Conservation (phyloP, 2,329 filamentous ascomycete species). For the Aureobasidium sp. region DNA sequence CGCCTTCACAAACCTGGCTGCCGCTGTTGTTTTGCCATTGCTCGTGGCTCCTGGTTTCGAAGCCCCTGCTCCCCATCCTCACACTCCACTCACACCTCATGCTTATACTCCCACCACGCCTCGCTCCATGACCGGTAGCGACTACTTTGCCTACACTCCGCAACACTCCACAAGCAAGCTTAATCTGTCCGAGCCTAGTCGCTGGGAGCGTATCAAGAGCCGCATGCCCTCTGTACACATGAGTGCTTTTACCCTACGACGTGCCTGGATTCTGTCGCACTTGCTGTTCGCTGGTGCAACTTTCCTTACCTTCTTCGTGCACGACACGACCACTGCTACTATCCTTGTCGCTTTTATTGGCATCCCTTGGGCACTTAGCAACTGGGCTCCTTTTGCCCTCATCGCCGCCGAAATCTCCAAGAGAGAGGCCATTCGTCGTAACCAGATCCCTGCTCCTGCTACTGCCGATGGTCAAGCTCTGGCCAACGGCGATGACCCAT, state of each 20-base stretch:
- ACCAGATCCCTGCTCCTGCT: constrained; percentile 34
- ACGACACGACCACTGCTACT: constrained; percentile 63
- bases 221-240: constrained; percentile 52
- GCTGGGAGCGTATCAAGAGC: constrained; percentile 19
- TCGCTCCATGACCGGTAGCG: constrained; percentile 20
- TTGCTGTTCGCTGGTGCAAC: constrained; percentile 77
- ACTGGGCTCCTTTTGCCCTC: constrained; percentile 93
- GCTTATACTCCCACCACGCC: constrained; percentile 27
- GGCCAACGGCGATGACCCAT: constrained; percentile 44
- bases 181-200: constrained; percentile 21
- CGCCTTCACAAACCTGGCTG: constrained; percentile 72
- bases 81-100: constrained; percentile 35
- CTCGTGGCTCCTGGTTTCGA: constrained; percentile 76
- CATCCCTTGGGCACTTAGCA: constrained; percentile 83
- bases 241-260: constrained; percentile 75
- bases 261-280: constrained; percentile 79
- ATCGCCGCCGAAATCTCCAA: constrained; percentile 88
- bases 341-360: constrained; percentile 74
- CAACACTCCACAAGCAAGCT: constrained; percentile 16
- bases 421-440: constrained; percentile 61
- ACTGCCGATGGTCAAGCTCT: constrained; percentile 34
- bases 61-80: constrained; percentile 32
- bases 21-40: constrained; percentile 78
- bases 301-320: constrained; percentile 75
- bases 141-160: constrained; percentile 23